phyloP scores from a whole-genome alignment of 352 stramenopile genomes.

The Globisporangium apiculatum region DNA sequence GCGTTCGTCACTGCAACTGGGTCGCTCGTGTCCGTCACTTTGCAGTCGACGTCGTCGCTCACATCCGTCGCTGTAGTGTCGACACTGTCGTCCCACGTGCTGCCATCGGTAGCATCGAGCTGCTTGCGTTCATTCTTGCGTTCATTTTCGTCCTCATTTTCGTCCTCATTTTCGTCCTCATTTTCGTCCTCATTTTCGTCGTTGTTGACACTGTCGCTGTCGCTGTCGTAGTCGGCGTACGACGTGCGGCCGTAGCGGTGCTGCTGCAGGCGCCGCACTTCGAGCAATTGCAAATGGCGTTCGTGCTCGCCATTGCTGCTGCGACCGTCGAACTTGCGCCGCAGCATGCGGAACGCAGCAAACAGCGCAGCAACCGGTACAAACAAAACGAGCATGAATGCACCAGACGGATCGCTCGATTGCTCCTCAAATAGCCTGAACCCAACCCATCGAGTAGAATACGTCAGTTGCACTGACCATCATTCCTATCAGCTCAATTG shows the following conservation, averaged over 20 bases:
- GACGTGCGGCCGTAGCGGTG: conserved; percentile 43
- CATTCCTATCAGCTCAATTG: too few relatives aligned
- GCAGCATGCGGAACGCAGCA: conserved; percentile 37
- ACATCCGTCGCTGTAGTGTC: neutral
- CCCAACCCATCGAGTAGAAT: too few relatives aligned
- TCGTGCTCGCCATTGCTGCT: conserved; percentile 17
- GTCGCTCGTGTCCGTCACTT: too few relatives aligned
- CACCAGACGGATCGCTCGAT: conserved; percentile 51
- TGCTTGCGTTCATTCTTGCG: neutral
- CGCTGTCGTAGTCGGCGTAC: conserved; percentile 49
- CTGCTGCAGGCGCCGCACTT: conserved; percentile 68
- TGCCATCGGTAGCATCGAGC: too few relatives aligned
- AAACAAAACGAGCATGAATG: conserved; percentile 62
- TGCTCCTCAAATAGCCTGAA: conserved; percentile 59
- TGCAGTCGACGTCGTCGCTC: too few relatives aligned
- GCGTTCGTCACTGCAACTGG: too few relatives aligned
- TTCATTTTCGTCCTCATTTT: neutral
- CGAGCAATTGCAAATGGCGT: conserved; percentile 55
- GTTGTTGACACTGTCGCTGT: conserved; percentile 18
- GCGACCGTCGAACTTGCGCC: conserved; percentile 29
- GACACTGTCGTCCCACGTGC: neutral
- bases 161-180: conserved; percentile 1
- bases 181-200: neutral
- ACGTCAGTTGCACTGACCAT: too few relatives aligned
- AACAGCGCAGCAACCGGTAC: conserved; percentile 44